Evolutionary conservation across 176 grass and related monocot genomes (phyloP), one percentile per base, ranked within the genome.

Genomic region (Ensete ventricosum): DNA sequence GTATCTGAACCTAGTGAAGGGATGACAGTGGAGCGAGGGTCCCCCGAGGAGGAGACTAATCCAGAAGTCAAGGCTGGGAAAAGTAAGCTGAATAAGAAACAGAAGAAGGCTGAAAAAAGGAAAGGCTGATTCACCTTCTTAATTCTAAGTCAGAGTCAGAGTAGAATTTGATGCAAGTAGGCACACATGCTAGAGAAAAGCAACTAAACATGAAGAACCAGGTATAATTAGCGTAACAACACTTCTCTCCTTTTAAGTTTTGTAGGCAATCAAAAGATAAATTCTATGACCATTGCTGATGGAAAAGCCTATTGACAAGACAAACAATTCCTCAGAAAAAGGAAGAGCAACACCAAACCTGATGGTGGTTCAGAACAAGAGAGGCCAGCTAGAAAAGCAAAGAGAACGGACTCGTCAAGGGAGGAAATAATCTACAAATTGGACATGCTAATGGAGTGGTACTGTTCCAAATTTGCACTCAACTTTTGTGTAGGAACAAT

Each of bases 381-480:
- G 34, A 86, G 71, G 55, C 67, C 29, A 12, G 14, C 55, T 11
- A 82, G 77, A 64, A 54, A 62, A 50, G 16, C 20, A 11, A 85
- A 81, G 75, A 54, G 51, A 51, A 89, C 62, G 67, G 78, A 72
- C 14, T 82, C 75, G 6, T 62, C 78, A 11, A 82, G 66, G 9
- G 78, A 73, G 17, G 85, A 82, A 48, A 82, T 87, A 10, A 80
- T 89, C 16, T 86, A 99, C 76, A 94, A 99, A 24, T 84, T 87
- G 54, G 85, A 87, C 22, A 79, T 69, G 10, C 76, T 91, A 22
- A 82, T 82, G 29, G 88, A 87, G 54, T 80, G 89, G 53, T 93
- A 23, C 22, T 0, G 22, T 54, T 89, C 88, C 50, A 91, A 91
- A 66, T 99, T 94, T 75, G 29, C 29, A 34, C 29, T 34, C 29